A percentile compares a stretch with the other conserved stretches of the same genome.
Evolutionary conservation across 352 stramenopile genomes (phyloP).

Genomic region (Phytophthora aleatoria): DNA sequence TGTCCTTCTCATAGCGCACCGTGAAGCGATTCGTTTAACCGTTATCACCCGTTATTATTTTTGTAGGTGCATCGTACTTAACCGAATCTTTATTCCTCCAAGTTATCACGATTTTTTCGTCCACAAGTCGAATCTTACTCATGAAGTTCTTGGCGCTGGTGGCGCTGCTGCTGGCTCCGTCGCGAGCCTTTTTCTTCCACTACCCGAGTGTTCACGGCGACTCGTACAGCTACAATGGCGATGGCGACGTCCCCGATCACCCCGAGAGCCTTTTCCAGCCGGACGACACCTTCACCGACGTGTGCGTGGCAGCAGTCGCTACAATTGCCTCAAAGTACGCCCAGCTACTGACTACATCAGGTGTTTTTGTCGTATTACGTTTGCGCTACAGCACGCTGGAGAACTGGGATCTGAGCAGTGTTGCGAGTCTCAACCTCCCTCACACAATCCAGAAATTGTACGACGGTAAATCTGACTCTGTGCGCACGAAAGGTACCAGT

Average conservation of each 20-base stretch:
- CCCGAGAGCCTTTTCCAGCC: constrained; percentile 47
- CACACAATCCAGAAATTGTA: constrained; percentile 57
- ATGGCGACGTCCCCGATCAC: constrained; percentile 47
- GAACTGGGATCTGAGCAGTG: constrained; percentile 63
- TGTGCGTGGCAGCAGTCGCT: constrained; percentile 33
- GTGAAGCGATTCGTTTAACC: not conserved
- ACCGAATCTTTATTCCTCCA: not conserved
- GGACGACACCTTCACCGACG: constrained; percentile 53
- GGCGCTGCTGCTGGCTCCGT: constrained; percentile 11
- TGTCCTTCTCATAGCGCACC: constrained; percentile 14
- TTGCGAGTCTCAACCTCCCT: constrained; percentile 52
- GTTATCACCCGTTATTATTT: too few relatives aligned
- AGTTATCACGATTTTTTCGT: constrained; percentile 2
- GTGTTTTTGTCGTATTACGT: not conserved
- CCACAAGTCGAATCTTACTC: not conserved
- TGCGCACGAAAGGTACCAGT: not conserved
- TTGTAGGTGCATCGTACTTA: constrained; percentile 18
- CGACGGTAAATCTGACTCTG: constrained; percentile 9
- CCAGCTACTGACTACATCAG: not conserved
- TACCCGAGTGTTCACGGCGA: constrained; percentile 50
- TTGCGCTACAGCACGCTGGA: constrained; percentile 43
- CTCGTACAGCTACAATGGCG: constrained; percentile 56
- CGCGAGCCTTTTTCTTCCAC: constrained; percentile 47
- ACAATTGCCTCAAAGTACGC: not conserved
- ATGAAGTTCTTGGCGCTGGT: constrained; percentile 14